A percentile compares a stretch with the other conserved stretches of the same genome.
These are phyloP conservation scores for Fusarium keratoplasticum DNA, from an alignment of 2,329 filamentous ascomycete genomes.

Conservation along the genomic window DNA sequence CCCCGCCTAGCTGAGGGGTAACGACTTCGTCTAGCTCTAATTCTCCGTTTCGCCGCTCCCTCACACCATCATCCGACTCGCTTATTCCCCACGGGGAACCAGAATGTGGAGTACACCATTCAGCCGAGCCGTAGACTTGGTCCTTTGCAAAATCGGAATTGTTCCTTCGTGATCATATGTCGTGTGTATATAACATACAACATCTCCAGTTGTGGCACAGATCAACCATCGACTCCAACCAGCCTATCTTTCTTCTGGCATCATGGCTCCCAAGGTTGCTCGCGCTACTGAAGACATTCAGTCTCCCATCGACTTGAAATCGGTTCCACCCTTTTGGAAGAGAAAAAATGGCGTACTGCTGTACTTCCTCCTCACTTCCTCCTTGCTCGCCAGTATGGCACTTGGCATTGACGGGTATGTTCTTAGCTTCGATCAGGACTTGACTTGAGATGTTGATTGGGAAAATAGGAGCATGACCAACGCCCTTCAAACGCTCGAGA, in stretches of 20 bases:
- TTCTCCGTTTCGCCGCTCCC: conserved; percentile 29
- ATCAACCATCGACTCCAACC: not conserved
- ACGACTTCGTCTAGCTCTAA: not conserved
- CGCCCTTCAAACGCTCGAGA: conserved; percentile 52
- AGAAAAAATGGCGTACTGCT: conserved; percentile 56
- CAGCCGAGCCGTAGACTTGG: not conserved
- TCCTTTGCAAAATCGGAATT: not conserved
- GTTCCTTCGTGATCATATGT: not conserved
- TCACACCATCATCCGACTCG: not conserved
- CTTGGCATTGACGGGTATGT: conserved; percentile 56
- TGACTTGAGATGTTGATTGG: not conserved
- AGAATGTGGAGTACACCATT: conserved; percentile 9
- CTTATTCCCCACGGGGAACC: conserved; percentile 36
- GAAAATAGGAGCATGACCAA: conserved; percentile 50
- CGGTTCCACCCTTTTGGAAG: conserved; percentile 50
- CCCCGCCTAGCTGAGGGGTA: conserved; percentile 2
- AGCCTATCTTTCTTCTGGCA: not conserved
- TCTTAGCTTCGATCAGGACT: no score
- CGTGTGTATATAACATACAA: conserved; percentile 26
- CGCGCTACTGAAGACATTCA: conserved; percentile 46
- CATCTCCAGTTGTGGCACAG: not conserved
- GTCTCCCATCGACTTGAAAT: conserved; percentile 47
- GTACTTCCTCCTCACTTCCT: conserved; percentile 57
- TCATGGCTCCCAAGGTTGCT: conserved; percentile 50
- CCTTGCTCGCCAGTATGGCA: conserved; percentile 55